Base-by-base conservation (phyloP, 768 basidiomycete genomes). In the Russula ochroleuca region DNA sequence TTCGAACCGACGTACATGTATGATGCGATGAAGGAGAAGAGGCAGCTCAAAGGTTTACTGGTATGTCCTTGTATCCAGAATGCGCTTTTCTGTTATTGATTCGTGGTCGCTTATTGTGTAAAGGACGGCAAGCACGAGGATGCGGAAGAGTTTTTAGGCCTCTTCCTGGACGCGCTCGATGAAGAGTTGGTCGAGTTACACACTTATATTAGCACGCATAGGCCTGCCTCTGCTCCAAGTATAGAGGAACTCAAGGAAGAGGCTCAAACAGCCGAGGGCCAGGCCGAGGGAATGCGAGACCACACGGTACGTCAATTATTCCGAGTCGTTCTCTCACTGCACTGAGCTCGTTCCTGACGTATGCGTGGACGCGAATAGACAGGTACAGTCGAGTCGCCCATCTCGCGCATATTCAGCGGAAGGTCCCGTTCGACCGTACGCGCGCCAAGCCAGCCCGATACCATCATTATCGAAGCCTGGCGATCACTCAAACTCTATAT, bases 141-240 rank as follows among this genome's bases (percentile, higher is more conserved):
- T 64, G 96, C 95, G 10, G 95, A 99, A 74, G 96, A 99, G 75
- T 98, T 97, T 74, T 79, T 98, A 21, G 96, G 96, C 3, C 98
- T 97, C 76, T 96, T 92, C 76, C 79, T 98, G 35, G 93, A 98
- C 69, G 91, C 94, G 0, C 78, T 99, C 7, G 93, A 96, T 73
- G 96, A 99, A 72, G 96, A 98, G 76, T 73, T 98, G 13, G 75
- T 92, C 3, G 79, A 80, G 4, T 75, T 96, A 23, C 74, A 84
- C 9, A 78, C 83, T 7, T 79, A 85, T 0, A 70, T 86, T 28
- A 28, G 28, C 15, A 73, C 76, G 11, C 73, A 78, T 14, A 69
- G 74, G n/a, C 73, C 74, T 11, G 52, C 75, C 48, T 8, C 56
- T 19, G 65, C 69, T 35, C 66, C 65, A 17, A 61, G 69, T 38